phyloP scores from a whole-genome alignment of 2,329 filamentous ascomycete genomes.

The Botrytis medusae region DNA sequence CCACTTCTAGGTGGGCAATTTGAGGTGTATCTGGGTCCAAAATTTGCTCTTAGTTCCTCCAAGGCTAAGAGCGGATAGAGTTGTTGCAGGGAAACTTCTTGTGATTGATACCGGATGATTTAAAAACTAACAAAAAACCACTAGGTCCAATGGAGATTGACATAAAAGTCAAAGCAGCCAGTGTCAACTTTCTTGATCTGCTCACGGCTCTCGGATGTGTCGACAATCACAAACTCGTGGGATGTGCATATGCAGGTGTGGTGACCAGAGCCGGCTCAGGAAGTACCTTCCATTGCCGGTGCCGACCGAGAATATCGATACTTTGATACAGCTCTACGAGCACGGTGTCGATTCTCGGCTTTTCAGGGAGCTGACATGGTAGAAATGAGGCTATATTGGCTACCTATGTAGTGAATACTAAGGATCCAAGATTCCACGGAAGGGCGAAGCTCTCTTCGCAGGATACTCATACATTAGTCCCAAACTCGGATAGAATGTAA shows the following conservation, averaged over 20 bases:
- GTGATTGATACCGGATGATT: constrained; percentile 2
- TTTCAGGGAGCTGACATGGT: constrained; percentile 21
- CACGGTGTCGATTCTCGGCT: constrained; percentile 42
- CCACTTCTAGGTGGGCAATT: too few relatives aligned
- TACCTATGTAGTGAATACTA: too few relatives aligned
- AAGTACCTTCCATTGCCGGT: constrained; percentile 38
- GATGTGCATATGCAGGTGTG: neutral
- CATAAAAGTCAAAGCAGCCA: neutral
- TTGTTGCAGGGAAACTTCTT: constrained; percentile 29
- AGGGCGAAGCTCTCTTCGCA: neutral
- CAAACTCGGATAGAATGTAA: neutral
- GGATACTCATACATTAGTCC: neutral
- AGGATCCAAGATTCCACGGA: too few relatives aligned
- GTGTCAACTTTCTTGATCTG: neutral
- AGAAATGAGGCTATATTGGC: too few relatives aligned
- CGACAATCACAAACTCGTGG: neutral
- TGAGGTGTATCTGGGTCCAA: too few relatives aligned
- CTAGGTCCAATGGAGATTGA: neutral
- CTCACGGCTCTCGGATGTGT: neutral
- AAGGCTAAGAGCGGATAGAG: constrained; percentile 45
- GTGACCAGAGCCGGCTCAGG: neutral
- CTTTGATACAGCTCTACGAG: neutral
- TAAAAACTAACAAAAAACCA: neutral
- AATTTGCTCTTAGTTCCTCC: constrained; percentile 40
- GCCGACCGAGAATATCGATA: neutral